Conservation (phyloP, 164 flowering plant species). For the Brasenia schreberi region DNA sequence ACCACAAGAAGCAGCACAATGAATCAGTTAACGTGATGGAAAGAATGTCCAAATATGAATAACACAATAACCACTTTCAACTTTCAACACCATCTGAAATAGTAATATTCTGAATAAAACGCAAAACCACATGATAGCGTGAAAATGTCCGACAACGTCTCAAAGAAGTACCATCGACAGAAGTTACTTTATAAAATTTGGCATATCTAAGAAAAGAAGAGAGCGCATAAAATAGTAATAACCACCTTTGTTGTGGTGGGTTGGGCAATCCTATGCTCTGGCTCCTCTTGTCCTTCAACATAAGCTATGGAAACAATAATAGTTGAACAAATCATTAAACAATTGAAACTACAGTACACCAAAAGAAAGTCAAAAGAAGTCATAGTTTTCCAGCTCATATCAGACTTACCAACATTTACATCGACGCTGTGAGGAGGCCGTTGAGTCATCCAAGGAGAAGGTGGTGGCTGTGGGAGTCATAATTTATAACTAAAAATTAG, state of each 20-base stretch:
- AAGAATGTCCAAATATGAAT: too few species aligned
- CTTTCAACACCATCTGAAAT: too few species aligned
- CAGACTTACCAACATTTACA: conserved; percentile 85
- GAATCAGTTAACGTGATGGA: too few species aligned
- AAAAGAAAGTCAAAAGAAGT: background rate
- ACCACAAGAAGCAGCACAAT: too few species aligned
- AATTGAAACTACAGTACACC: too few species aligned
- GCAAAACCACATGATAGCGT: background rate
- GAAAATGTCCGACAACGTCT: too few species aligned
- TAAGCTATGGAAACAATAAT: conserved; percentile 42
- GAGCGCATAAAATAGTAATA: background rate
- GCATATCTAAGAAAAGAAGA: too few species aligned
- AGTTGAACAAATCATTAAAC: too few species aligned
- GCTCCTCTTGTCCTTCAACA: conserved; percentile 79
- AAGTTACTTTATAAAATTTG: too few species aligned
- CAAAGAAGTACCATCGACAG: too few species aligned
- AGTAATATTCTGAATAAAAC: too few species aligned
- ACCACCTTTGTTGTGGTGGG: conserved; percentile 66
- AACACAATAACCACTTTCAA: too few species aligned
- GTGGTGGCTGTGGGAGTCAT: conserved; percentile 38
- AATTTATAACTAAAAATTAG: background rate
- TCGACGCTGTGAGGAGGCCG: conserved; percentile 77
- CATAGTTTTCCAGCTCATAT: background rate
- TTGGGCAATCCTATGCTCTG: conserved; percentile 49
- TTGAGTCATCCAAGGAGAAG: conserved; percentile 78